Evolutionary conservation across 2,329 filamentous ascomycete genomes (phyloP).

Genomic region (Tolypocladium guangdongense): DNA sequence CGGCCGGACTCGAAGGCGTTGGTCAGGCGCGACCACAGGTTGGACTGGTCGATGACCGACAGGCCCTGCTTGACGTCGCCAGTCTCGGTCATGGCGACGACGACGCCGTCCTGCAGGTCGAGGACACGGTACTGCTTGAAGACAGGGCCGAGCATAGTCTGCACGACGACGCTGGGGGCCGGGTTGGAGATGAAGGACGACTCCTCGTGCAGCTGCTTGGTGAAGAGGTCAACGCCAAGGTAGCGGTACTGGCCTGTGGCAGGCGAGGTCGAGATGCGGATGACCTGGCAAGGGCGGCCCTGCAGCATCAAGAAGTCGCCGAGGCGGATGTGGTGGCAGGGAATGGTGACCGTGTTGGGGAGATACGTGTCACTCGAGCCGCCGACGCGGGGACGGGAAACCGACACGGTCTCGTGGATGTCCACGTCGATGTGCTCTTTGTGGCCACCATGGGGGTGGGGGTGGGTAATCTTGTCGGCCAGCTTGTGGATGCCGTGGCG

Average conservation of each 20-base stretch:
- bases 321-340: constrained; percentile 98
- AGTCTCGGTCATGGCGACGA: constrained; percentile 98
- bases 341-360: constrained; percentile 90
- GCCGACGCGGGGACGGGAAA: constrained; percentile 15
- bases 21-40: constrained; percentile 69
- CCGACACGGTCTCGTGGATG: constrained; percentile 19
- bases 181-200: constrained; percentile 96
- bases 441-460: constrained; percentile 32
- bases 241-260: constrained; percentile 99
- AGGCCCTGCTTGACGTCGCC: constrained; percentile 97
- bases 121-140: constrained; percentile 99
- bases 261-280: constrained; percentile 95
- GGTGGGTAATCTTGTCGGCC: constrained; percentile 42
- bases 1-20: constrained; percentile 84
- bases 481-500: constrained; percentile 45
- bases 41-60: constrained; percentile 88
- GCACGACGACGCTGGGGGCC: constrained; percentile 88
- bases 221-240: constrained; percentile 99
- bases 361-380: constrained; percentile 23
- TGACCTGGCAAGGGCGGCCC: constrained; percentile 98
- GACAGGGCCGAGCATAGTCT: constrained; percentile 98
- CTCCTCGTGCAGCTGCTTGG: constrained; percentile 98
- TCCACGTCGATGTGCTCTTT: constrained; percentile 39
- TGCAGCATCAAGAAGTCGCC: constrained; percentile 98
- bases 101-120: constrained; percentile 75